Evolutionary conservation across 768 basidiomycete genomes (phyloP).

Genomic region (Russula ochroleuca): DNA sequence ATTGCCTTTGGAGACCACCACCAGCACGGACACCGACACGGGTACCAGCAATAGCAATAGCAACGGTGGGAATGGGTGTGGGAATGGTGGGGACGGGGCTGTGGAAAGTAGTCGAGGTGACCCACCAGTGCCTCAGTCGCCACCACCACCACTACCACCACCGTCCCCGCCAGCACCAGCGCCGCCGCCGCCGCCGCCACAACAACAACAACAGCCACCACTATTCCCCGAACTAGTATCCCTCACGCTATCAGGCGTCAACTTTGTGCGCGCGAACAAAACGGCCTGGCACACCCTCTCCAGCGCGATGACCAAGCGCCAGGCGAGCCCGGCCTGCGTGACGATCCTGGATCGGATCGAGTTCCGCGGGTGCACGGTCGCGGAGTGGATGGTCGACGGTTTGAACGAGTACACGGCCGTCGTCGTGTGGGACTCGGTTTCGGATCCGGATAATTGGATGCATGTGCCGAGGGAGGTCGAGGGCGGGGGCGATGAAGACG

Average conservation of each 20-base stretch:
- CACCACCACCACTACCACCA: background rate
- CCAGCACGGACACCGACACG: no score
- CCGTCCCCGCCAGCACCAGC: background rate
- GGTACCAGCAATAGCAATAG: background rate
- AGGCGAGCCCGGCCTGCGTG: slow-evolving; percentile 19
- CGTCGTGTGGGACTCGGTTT: slow-evolving; percentile 23
- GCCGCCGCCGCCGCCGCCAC: background rate
- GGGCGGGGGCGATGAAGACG: background rate
- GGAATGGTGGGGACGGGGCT: no score
- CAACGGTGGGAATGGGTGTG: no score
- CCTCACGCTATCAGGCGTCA: slow-evolving; percentile 15
- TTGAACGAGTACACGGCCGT: slow-evolving; percentile 20
- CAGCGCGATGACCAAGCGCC: slow-evolving; percentile 5
- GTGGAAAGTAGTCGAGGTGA: background rate
- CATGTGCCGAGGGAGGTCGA: slow-evolving; percentile 15
- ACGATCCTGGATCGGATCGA: slow-evolving; percentile 23
- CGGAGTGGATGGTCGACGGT: slow-evolving; percentile 9
- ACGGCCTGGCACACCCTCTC: slow-evolving; percentile 5
- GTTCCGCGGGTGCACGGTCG: slow-evolving; percentile 19
- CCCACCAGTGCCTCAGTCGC: background rate
- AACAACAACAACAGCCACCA: background rate
- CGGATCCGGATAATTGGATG: slow-evolving; percentile 21
- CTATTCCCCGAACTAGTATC: slow-evolving; percentile 15
- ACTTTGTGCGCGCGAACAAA: slow-evolving; percentile 15
- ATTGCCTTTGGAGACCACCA: background rate